Conservation (phyloP, 2,329 filamentous ascomycete genomes). For the Paraphoma sp. region DNA sequence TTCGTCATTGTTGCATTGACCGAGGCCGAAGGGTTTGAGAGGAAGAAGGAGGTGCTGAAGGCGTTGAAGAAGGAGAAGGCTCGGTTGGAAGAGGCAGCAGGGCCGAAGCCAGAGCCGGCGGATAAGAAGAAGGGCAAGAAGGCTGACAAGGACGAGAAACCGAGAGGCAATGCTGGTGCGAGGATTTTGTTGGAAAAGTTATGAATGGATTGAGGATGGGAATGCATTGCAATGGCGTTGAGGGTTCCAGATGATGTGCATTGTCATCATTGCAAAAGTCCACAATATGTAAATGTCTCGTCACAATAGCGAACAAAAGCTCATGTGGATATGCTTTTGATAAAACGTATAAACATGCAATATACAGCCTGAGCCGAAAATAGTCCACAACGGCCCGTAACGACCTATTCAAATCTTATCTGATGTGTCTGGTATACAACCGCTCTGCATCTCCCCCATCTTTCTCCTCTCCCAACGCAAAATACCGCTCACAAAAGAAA, state of each 20-base stretch:
- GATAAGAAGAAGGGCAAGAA: constrained; percentile 45
- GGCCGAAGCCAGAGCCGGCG: constrained; percentile 38
- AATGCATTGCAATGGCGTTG: background rate
- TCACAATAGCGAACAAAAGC: background rate
- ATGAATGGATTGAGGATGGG: constrained; percentile 16
- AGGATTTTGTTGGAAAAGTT: constrained; percentile 54
- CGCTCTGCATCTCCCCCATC: background rate
- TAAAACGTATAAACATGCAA: background rate
- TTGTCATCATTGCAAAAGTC: background rate
- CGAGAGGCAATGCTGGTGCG: constrained; percentile 55
- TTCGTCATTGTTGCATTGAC: constrained; percentile 85
- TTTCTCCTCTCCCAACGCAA: background rate
- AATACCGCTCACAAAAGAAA: background rate
- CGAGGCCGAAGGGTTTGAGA: constrained; percentile 73
- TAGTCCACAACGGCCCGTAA: no score
- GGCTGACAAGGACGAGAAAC: constrained; percentile 44
- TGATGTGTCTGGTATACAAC: no score
- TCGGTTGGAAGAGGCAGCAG: constrained; percentile 70
- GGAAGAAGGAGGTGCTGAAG: constrained; percentile 71
- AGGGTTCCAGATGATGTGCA: background rate
- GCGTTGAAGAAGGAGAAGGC: constrained; percentile 76
- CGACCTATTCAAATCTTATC: no score
- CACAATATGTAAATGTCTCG: no score
- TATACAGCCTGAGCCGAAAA: background rate
- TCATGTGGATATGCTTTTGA: background rate